phyloP scores from a whole-genome alignment of 2,329 filamentous ascomycete genomes.

The Talaromyces amestolkiae region DNA sequence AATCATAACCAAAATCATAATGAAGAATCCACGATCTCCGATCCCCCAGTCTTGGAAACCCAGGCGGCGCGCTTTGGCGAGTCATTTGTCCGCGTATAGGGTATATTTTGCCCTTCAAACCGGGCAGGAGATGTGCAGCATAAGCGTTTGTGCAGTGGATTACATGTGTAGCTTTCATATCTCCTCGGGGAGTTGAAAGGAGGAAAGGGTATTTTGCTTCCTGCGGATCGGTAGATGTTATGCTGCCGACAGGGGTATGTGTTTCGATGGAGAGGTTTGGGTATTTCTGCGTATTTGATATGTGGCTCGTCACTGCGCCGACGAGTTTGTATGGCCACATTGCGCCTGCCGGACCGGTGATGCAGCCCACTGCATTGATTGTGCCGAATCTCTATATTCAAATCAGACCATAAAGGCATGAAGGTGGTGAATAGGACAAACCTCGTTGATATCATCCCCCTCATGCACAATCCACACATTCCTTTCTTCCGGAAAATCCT shows the following conservation, averaged over 20 bases:
- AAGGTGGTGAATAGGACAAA: slow-evolving; percentile 9
- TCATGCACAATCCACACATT: slow-evolving; percentile 17
- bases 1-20: slow-evolving; percentile 27
- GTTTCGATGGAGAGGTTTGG: slow-evolving; percentile 32
- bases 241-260: slow-evolving; percentile 29
- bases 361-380: slow-evolving; percentile 22
- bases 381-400: slow-evolving; percentile 20
- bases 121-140: slow-evolving; percentile 43
- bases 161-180: slow-evolving; percentile 35
- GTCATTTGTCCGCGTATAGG: slow-evolving; percentile 47
- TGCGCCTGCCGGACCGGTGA: slow-evolving; percentile 31
- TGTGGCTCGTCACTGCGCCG: slow-evolving; percentile 26
- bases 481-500: slow-evolving; percentile 20
- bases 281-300: slow-evolving; percentile 26
- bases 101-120: slow-evolving; percentile 37
- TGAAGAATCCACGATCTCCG: slow-evolving; percentile 33
- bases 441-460: slow-evolving; percentile 22
- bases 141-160: slow-evolving; percentile 47
- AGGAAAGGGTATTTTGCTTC: slow-evolving; percentile 26
- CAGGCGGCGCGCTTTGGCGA: slow-evolving; percentile 34
- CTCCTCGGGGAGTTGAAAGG: slow-evolving; percentile 39
- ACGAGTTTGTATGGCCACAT: slow-evolving; percentile 40
- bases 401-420: background rate
- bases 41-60: slow-evolving; percentile 24
- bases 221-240: background rate